A percentile compares a stretch with the other conserved stretches of the same genome.
Conservation (phyloP, 371 early-diverging fungal genomes). For the Capillidium rhysosporum region DNA sequence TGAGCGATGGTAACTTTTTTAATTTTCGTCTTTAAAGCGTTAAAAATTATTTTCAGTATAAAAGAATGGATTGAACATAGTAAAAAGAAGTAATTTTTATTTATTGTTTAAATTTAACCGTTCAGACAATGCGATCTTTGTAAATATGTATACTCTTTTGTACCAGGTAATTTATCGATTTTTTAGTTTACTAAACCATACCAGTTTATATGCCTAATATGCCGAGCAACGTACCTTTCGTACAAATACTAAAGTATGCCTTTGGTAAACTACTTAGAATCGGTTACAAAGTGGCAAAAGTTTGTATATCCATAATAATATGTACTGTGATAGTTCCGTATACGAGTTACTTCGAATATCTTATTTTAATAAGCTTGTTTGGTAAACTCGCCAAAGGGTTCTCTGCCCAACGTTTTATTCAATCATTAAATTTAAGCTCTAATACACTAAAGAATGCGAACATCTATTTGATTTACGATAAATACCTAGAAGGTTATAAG, state of each 20-base stretch:
- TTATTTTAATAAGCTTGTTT: slow-evolving; percentile 13
- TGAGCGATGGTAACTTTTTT: slow-evolving; percentile 47
- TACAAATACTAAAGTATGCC: too few relatives aligned
- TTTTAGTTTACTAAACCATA: neutral
- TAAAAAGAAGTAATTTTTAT: slow-evolving; percentile 36
- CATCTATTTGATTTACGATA: too few relatives aligned
- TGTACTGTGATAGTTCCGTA: too few relatives aligned
- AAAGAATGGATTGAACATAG: slow-evolving; percentile 77
- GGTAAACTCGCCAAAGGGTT: too few relatives aligned
- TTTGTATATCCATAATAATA: too few relatives aligned
- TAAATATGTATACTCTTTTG: slow-evolving; percentile 62
- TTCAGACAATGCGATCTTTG: slow-evolving; percentile 75
- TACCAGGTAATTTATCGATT: slow-evolving; percentile 36
- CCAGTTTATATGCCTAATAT: slow-evolving; percentile 47
- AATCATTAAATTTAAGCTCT: too few relatives aligned
- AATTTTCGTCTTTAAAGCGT: neutral
- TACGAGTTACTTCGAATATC: too few relatives aligned
- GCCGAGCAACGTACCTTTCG: slow-evolving; percentile 40
- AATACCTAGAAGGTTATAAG: too few relatives aligned
- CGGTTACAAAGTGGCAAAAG: too few relatives aligned
- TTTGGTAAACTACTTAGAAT: too few relatives aligned
- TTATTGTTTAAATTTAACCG: neutral
- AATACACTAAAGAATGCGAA: too few relatives aligned
- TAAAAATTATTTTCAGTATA: slow-evolving; percentile 22
- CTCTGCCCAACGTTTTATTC: too few relatives aligned